Evolutionary conservation across 257 asterid genomes (phyloP), one percentile per base, ranked within the genome.

Genomic region (Echium plantagineum): DNA sequence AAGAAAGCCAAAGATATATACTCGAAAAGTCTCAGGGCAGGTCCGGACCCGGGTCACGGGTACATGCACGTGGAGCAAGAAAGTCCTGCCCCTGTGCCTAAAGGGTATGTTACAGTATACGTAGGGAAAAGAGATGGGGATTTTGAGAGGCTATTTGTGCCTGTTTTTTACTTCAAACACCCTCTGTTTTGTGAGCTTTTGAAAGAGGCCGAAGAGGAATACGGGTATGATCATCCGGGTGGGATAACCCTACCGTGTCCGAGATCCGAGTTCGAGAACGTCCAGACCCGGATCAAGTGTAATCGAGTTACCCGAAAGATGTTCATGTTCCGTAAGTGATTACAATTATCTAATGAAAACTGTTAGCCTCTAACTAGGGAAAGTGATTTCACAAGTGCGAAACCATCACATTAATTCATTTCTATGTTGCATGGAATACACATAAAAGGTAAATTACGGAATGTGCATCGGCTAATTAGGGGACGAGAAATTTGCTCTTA

Each of bases 171-270:
- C 31, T 70, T 67, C 46, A 75, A 75, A 63, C 73, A 75, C 22
- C 76, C 73, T 30, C 55, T 71, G 17, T 75, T 75, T 26, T 62
- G 70, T 2, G 62, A 75, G 31, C 60, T 75, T 59, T 56, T 75
- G 58, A 67, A 35, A 18, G 71, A 68, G 15, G 69, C 80, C 1
- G 80, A 75, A 30, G 60, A 56, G 54, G 76, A 53, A 35, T 75
- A 59, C 65, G 80, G 80, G 65, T 71, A 63, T 42, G 59, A 75
- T 67, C 80, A 75, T 55, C 54, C 80, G 20, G 76, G 80, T 28
- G 80, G 76, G 55, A 75, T 75, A 52, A 65, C 65, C 24, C 64
- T 75, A 20, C 80, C 80, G 15, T 70, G 80, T 57, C 68, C 68
- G 66, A 28, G 70, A 31, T 67, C 80, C 24, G 80, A 75, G 58